Percentiles rank a stretch among this genome's conserved stretches.
These are phyloP conservation scores for Aplosporella prunicola DNA, from an alignment of 2,329 filamentous ascomycete species.

Conservation along the genomic window DNA sequence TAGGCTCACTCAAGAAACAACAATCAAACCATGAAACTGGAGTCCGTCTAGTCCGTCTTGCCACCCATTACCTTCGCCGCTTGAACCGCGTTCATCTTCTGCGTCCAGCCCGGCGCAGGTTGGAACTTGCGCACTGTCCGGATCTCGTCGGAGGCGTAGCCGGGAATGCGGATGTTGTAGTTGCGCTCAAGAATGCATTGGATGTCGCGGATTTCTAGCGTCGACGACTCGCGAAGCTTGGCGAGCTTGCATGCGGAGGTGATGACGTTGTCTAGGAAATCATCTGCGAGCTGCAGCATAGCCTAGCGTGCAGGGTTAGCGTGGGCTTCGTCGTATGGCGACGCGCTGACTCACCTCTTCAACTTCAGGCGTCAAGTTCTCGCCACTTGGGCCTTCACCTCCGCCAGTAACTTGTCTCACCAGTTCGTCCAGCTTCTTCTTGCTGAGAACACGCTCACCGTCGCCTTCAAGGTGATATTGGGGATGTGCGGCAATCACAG, in stretches of 20 bases:
- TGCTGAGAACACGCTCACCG: constrained; percentile 88
- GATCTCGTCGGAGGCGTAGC: constrained; percentile 88
- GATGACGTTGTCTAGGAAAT: constrained; percentile 88
- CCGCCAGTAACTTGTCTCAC: constrained; percentile 88
- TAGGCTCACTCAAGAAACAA: too few species aligned
- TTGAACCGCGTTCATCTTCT: constrained; percentile 94
- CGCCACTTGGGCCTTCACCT: constrained; percentile 62
- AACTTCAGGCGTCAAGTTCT: constrained; percentile 78
- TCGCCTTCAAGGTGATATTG: constrained; percentile 82
- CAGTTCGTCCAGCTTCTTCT: constrained; percentile 93
- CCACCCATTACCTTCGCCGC: constrained; percentile 66
- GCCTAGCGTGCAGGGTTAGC: constrained; percentile 15
- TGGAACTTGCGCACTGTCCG: constrained; percentile 90
- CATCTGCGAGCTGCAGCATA: constrained; percentile 79
- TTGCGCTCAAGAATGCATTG: constrained; percentile 50
- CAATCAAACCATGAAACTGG: too few species aligned
- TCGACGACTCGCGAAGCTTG: constrained; percentile 83
- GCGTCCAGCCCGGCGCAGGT: constrained; percentile 79
- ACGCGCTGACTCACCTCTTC: constrained; percentile 75
- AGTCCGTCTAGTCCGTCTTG: constrained; percentile 24
- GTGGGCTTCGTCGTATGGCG: not conserved
- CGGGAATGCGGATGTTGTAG: constrained; percentile 73
- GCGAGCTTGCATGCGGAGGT: constrained; percentile 80
- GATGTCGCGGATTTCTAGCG: constrained; percentile 68
- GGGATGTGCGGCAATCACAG: constrained; percentile 71